phyloP scores from a whole-genome alignment of 306 rosid genomes.

The Sicyos edulis region DNA sequence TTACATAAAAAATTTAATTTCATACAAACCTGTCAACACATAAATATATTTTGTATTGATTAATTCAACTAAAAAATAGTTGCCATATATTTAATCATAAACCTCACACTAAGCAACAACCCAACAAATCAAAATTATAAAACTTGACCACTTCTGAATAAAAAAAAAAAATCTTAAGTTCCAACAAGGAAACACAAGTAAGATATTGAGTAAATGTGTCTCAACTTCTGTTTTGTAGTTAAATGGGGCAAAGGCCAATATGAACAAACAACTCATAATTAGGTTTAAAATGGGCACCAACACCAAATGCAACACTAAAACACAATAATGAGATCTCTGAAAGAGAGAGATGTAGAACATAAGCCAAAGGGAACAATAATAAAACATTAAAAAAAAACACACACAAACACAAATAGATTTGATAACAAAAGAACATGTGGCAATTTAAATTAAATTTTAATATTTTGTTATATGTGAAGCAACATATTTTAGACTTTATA shows the following conservation, averaged over 20 bases:
- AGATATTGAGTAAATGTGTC: neutral
- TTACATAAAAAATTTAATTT: too few relatives aligned
- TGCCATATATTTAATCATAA: too few relatives aligned
- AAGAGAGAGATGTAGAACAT: neutral
- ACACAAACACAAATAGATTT: too few relatives aligned
- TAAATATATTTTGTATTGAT: too few relatives aligned
- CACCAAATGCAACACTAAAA: neutral
- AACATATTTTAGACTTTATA: too few relatives aligned
- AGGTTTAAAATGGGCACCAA: neutral
- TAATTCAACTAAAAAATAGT: too few relatives aligned
- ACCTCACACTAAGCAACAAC: neutral
- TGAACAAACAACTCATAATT: neutral
- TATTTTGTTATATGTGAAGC: too few relatives aligned
- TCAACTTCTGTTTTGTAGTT: neutral
- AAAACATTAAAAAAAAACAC: too few relatives aligned
- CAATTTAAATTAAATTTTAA: too few relatives aligned
- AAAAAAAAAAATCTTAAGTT: neutral
- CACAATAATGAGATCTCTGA: constrained; percentile 5
- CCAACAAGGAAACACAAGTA: neutral
- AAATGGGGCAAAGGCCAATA: neutral
- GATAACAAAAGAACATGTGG: too few relatives aligned
- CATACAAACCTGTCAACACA: too few relatives aligned
- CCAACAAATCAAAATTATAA: neutral
- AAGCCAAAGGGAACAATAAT: neutral
- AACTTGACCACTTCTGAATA: neutral